Evolutionary conservation across 768 basidiomycete genomes (phyloP).

Genomic region (Terana coerulea): DNA sequence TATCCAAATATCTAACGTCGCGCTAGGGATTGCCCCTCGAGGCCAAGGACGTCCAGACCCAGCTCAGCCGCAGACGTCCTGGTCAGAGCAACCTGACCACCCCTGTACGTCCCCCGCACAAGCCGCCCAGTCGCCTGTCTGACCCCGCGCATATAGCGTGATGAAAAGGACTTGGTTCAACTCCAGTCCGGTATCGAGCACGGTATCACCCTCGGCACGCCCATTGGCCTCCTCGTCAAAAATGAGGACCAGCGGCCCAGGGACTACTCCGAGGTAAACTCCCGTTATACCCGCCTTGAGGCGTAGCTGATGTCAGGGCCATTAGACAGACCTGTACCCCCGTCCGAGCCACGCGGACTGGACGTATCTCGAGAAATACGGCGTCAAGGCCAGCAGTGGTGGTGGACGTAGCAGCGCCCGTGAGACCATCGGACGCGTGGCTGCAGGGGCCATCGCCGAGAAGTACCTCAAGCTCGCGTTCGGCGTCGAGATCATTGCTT

Average conservation of each 20-base stretch:
- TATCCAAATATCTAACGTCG: no score
- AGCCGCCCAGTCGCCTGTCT: neutral
- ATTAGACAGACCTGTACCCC: slow-evolving; percentile 88
- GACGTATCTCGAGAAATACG: slow-evolving; percentile 97
- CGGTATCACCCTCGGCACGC: slow-evolving; percentile 94
- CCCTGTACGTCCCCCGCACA: slow-evolving; percentile 54
- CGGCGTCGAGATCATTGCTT: slow-evolving; percentile 94
- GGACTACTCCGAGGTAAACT: slow-evolving; percentile 78
- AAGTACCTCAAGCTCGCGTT: slow-evolving; percentile 84
- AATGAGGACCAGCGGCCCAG: slow-evolving; percentile 99
- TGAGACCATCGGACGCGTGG: slow-evolving; percentile 97
- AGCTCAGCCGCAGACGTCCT: slow-evolving; percentile 87
- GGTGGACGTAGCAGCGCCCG: slow-evolving; percentile 94
- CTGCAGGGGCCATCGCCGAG: slow-evolving; percentile 97
- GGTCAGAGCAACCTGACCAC: slow-evolving; percentile 97
- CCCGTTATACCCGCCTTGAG: neutral
- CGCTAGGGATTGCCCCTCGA: slow-evolving; percentile 76
- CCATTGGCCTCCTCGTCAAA: slow-evolving; percentile 92
- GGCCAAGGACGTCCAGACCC: slow-evolving; percentile 82
- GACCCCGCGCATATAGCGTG: slow-evolving; percentile 15
- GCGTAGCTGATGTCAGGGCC: no score
- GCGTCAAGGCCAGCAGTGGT: slow-evolving; percentile 94
- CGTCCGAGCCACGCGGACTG: slow-evolving; percentile 97
- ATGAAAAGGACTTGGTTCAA: slow-evolving; percentile 93
- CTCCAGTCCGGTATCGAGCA: slow-evolving; percentile 93